A percentile compares a stretch with the other conserved stretches of the same genome.
Conservation (phyloP, 2,329 filamentous ascomycete genomes). For the Cladosporium sp. region DNA sequence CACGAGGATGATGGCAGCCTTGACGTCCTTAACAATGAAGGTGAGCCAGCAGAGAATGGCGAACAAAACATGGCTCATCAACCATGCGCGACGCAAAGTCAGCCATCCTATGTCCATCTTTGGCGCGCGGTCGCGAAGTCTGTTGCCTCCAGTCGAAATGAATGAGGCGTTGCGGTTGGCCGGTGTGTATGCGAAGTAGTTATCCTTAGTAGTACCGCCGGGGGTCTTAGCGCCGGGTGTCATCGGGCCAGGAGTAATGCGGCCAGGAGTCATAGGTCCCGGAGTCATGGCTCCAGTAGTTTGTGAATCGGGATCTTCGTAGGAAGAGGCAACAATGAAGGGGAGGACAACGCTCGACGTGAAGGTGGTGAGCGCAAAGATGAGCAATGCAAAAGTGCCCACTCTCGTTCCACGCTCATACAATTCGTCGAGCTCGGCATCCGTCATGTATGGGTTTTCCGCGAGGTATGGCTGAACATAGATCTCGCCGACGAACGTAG, state of each 20-base stretch:
- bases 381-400: slow-evolving; percentile 81
- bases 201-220: slow-evolving; percentile 15
- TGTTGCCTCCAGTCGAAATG: slow-evolving; percentile 2
- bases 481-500: slow-evolving; percentile 88
- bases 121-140: slow-evolving; percentile 9
- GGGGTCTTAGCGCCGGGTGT: slow-evolving; percentile 19
- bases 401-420: slow-evolving; percentile 84
- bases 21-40: slow-evolving; percentile 68
- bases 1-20: slow-evolving; percentile 70
- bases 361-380: slow-evolving; percentile 84
- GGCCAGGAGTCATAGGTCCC: slow-evolving; percentile 37
- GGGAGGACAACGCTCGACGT: slow-evolving; percentile 77
- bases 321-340: slow-evolving; percentile 79
- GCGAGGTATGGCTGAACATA: slow-evolving; percentile 80
- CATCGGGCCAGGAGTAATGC: slow-evolving; percentile 17
- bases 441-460: slow-evolving; percentile 71
- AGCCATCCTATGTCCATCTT: slow-evolving; percentile 70
- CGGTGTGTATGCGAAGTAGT: slow-evolving; percentile 24
- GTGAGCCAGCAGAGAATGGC: slow-evolving; percentile 77
- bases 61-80: slow-evolving; percentile 80
- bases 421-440: slow-evolving; percentile 69
- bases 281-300: slow-evolving; percentile 33
- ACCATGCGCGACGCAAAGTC: slow-evolving; percentile 84
- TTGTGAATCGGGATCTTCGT: slow-evolving; percentile 42
- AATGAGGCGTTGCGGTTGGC: slow-evolving; percentile 5